Conservation (phyloP, 140 eudicot species). For the Oenanthe javanica region DNA sequence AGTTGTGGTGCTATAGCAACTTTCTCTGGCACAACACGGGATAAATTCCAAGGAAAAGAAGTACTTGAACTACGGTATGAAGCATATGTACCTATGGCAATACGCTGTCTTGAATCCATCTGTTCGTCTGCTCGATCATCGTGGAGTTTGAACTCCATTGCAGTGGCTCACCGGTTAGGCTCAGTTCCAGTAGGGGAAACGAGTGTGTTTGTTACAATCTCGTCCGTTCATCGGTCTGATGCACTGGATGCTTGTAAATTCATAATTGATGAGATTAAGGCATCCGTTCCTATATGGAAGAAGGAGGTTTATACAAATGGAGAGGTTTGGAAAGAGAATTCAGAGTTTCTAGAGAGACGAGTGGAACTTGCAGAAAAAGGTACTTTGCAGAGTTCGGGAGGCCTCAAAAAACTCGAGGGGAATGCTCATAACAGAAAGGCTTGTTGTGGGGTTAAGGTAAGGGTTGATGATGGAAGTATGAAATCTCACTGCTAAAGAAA, state of each 20-base stretch:
- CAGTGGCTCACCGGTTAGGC: slow-evolving; percentile 75
- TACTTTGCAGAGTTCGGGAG: slow-evolving; percentile 5
- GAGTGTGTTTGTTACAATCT: slow-evolving; percentile 63
- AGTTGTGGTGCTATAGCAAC: slow-evolving; percentile 88
- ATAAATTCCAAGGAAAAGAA: slow-evolving; percentile 70
- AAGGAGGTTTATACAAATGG: slow-evolving; percentile 92
- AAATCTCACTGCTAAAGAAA: background rate
- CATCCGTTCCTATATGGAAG: slow-evolving; percentile 94
- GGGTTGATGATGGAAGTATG: slow-evolving; percentile 34
- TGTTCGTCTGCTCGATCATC: slow-evolving; percentile 64
- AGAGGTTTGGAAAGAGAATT: slow-evolving; percentile 88
- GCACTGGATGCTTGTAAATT: slow-evolving; percentile 84
- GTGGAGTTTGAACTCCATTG: slow-evolving; percentile 61
- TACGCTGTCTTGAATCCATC: slow-evolving; percentile 64
- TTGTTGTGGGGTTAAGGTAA: slow-evolving; percentile 57
- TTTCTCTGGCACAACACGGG: slow-evolving; percentile 81
- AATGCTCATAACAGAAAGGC: slow-evolving; percentile 25
- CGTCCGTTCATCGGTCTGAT: slow-evolving; percentile 79
- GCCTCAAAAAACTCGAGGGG: slow-evolving; percentile 29
- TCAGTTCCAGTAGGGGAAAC: slow-evolving; percentile 82
- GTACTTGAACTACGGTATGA: slow-evolving; percentile 79
- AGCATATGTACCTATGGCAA: slow-evolving; percentile 92
- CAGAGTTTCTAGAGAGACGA: slow-evolving; percentile 70
- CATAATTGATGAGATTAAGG: slow-evolving; percentile 88
- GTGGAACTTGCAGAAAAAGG: slow-evolving; percentile 26